Conservation (phyloP, 2,329 filamentous ascomycete species). For the Fusarium scirpi region DNA sequence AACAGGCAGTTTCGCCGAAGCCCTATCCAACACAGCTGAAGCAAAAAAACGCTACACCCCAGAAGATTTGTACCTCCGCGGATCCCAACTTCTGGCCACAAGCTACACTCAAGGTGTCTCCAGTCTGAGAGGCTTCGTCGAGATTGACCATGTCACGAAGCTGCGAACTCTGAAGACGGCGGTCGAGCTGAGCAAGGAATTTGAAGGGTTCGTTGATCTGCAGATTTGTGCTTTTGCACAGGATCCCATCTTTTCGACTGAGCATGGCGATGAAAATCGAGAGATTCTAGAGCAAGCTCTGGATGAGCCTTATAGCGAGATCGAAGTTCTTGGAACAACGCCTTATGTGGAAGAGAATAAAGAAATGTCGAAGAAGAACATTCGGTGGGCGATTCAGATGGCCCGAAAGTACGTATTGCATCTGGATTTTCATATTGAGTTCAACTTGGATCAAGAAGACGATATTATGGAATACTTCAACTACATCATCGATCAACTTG, state of each 20-base stretch:
- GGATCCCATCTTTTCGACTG: conserved; percentile 20
- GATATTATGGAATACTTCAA: background rate
- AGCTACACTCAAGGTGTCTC: conserved; percentile 13
- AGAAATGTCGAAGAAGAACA: background rate
- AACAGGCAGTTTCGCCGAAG: conserved; percentile 10
- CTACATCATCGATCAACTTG: background rate
- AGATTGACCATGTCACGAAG: conserved; percentile 12
- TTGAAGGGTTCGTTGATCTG: background rate
- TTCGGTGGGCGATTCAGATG: conserved; percentile 7
- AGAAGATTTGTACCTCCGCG: conserved; percentile 19
- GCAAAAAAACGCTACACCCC: conserved; percentile 25
- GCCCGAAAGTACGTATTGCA: background rate
- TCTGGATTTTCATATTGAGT: conserved; percentile 20
- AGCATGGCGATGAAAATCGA: background rate
- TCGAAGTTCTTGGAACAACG: background rate
- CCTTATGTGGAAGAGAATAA: conserved; percentile 8
- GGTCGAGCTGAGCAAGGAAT: background rate
- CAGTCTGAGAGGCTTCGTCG: background rate
- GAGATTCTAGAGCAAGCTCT: background rate
- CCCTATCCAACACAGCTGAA: conserved; percentile 11
- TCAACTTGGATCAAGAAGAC: background rate
- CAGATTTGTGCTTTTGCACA: conserved; percentile 25
- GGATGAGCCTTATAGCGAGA: background rate
- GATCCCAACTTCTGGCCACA: conserved; percentile 12
- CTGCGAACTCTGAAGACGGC: background rate